Base-by-base conservation (phyloP, 306 rosid genomes). In the Trifolium pratense region DNA sequence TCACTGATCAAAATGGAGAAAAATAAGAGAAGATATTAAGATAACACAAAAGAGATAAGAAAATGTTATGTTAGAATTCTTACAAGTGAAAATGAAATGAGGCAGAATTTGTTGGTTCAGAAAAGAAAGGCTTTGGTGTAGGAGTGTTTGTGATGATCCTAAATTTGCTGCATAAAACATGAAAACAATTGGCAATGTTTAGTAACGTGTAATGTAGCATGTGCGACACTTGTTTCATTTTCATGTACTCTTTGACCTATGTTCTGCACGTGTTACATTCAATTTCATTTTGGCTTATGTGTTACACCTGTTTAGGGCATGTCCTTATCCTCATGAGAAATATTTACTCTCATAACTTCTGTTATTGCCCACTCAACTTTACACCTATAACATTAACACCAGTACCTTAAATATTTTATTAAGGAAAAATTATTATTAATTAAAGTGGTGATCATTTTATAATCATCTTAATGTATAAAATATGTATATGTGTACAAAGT, bases 171-270 rank as follows among this genome's bases (percentile, higher is more conserved):
- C 9, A 58, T 10, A 58, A 58, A 58, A 23, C 5, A 26, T 18
- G 4, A 55, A 21, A 23, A 18, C 6, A 18, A 8, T 17, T 18
- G 21, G 10, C 53, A 37, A 37, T 37, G 12, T 37, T 7, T 37
- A 23, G 81, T 73, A 56, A 66, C 83, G 83, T 79, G 83, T 51
- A 49, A 71, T 37, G 43, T 66, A 5, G 81, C 84, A 71, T 81
- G 84, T 42, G 61, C 1, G 32, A 80, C 84, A 80, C 80, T 68
- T 80, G 84, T 53, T 42, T 63, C 71, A 34, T 37, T 79, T 10
- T 0, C 2, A 46, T 21, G 4, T 46, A 36, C 16, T 5, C 2
- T 14, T 2, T 55, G 6, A 0, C 26, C 21, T 56, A 16, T 73
- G n/a, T 16, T 25, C 15, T 57, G 16, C 79, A 79, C 75, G 78